Evolutionary conservation across 1,284 basidiomycete genomes (phyloP).

Genomic region (Ustilago trichophora): DNA sequence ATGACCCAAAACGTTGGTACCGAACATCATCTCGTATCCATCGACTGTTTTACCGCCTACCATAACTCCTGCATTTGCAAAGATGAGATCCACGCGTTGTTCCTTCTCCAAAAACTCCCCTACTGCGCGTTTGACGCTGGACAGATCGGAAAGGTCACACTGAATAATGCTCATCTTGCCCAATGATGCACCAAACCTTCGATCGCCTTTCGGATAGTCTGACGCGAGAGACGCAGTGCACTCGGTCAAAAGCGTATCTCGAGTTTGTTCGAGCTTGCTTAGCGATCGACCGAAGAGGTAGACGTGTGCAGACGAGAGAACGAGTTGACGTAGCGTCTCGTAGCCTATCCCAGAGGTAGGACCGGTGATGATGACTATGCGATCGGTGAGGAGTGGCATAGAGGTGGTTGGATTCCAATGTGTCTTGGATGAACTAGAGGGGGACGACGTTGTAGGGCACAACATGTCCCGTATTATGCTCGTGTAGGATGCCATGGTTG

Average conservation of each 20-base stretch:
- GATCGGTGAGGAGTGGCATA: slow-evolving; percentile 33
- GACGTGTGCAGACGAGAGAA: slow-evolving; percentile 52
- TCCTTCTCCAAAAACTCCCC: slow-evolving; percentile 27
- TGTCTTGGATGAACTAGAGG: not conserved
- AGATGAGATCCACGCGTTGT: slow-evolving; percentile 43
- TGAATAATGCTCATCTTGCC: slow-evolving; percentile 35
- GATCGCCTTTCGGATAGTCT: not conserved
- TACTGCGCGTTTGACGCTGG: slow-evolving; percentile 32
- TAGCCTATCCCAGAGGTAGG: slow-evolving; percentile 58
- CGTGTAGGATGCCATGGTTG: slow-evolving; percentile 36
- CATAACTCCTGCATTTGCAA: slow-evolving; percentile 54
- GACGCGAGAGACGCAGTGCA: not conserved
- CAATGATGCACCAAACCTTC: not conserved
- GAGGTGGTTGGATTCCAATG: slow-evolving; percentile 17
- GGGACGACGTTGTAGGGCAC: not conserved
- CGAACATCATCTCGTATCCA: slow-evolving; percentile 54
- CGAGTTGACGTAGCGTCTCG: slow-evolving; percentile 46
- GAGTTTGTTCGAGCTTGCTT: slow-evolving; percentile 2
- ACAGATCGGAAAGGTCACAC: slow-evolving; percentile 46
- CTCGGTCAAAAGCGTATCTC: slow-evolving; percentile 8
- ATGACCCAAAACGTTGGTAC: slow-evolving; percentile 52
- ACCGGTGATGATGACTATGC: slow-evolving; percentile 57
- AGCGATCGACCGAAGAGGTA: slow-evolving; percentile 44
- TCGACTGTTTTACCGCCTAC: slow-evolving; percentile 24
- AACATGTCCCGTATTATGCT: slow-evolving; percentile 21